A percentile compares a stretch with the other conserved stretches of the same genome.
Conservation (phyloP, 2,329 filamentous ascomycete species). For the Pseudocercospora cruenta region DNA sequence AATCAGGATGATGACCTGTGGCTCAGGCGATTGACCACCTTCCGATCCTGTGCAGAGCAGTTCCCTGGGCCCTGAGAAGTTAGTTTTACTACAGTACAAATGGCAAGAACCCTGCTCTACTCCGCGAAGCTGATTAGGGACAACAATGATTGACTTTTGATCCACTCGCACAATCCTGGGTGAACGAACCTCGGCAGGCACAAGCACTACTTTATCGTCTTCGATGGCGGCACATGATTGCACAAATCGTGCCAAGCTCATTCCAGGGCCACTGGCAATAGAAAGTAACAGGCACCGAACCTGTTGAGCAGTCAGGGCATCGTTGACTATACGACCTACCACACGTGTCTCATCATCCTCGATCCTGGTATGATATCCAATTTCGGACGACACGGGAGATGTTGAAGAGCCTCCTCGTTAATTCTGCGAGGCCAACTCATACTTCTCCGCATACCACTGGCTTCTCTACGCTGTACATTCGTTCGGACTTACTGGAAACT, state of each 20-base stretch:
- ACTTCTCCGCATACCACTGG: neutral
- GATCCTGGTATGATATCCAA: neutral
- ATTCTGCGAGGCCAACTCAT: neutral
- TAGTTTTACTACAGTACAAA: neutral
- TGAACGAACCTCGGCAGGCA: neutral
- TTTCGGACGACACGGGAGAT: neutral
- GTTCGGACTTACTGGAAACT: neutral
- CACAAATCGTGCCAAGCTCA: neutral
- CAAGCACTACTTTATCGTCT: neutral
- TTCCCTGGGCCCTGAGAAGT: neutral
- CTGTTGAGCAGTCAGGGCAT: neutral
- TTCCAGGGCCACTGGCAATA: neutral
- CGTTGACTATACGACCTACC: neutral
- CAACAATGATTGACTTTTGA: neutral
- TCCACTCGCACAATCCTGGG: neutral
- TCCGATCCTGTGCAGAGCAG: neutral
- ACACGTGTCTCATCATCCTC: neutral
- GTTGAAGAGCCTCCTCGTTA: neutral
- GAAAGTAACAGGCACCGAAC: neutral
- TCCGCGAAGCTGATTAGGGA: neutral
- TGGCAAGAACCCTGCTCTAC: neutral
- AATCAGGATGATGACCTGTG: no score
- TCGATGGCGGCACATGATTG: slow-evolving; percentile 1
- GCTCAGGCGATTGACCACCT: neutral
- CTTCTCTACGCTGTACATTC: neutral